Conservation (phyloP, 352 stramenopile species). For the Globisporangium canariense region DNA sequence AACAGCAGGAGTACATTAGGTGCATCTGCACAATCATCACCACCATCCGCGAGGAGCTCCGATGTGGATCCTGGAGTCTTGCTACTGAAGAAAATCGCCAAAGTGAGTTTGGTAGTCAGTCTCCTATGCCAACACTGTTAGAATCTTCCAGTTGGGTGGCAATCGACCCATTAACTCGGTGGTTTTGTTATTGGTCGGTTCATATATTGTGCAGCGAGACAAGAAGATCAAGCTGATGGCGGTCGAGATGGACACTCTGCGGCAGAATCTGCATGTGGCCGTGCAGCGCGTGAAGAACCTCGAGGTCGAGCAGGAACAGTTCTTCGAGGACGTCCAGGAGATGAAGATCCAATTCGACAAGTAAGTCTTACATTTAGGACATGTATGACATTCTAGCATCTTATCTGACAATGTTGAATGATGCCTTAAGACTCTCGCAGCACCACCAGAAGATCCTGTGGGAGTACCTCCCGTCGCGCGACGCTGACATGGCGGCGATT, state of each 20-base stretch:
- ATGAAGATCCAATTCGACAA: conserved; percentile 77
- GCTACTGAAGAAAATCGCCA: conserved; percentile 24
- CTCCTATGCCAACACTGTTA: background rate
- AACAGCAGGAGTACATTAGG: background rate
- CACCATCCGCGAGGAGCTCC: background rate
- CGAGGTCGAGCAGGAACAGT: conserved; percentile 84
- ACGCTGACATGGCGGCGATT: conserved; percentile 56
- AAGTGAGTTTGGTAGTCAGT: conserved; percentile 10
- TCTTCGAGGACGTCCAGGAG: conserved; percentile 70
- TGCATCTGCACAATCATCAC: background rate
- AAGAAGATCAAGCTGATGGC: conserved; percentile 52
- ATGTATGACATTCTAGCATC: background rate
- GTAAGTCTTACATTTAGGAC: conserved; percentile 4
- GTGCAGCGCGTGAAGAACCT: conserved; percentile 66
- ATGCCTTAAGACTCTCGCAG: conserved; percentile 34
- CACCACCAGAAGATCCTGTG: conserved; percentile 70
- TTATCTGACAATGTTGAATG: conserved; percentile 9
- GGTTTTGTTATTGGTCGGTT: background rate
- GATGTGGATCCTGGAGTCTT: conserved; percentile 3
- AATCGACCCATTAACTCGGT: too few species aligned
- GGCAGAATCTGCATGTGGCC: conserved; percentile 37
- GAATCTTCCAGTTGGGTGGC: too few species aligned
- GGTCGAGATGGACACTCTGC: conserved; percentile 36
- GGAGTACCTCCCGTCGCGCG: conserved; percentile 63
- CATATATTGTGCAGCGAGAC: conserved; percentile 25